Base-by-base conservation (phyloP, 345 rosid species). In the Litchi chinensis region DNA sequence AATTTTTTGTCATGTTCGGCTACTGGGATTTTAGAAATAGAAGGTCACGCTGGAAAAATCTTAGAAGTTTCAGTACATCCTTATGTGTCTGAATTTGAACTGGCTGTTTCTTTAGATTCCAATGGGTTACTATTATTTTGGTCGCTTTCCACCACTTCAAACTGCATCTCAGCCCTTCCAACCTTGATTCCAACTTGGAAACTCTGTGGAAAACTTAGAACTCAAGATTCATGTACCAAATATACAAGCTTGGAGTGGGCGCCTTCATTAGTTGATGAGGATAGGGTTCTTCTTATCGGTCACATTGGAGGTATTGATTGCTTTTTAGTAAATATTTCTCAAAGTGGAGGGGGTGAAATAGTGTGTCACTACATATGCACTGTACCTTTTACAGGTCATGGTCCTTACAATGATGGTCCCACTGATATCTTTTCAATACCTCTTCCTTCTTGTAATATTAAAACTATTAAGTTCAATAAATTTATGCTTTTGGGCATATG, bases 171-270 rank as follows among this genome's bases (percentile, higher is more conserved):
- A 18, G 82, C 84, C 80, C 81, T 87, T 79, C 88, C 93, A 59
- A 76, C 89, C 73, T 78, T 83, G 68, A 82, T 57, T 82, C 85
- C 96, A 68, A 54, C 88, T 8, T 91, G 96, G 97, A 90, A 83
- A 76, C 78, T 85, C 76, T 80, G 87, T 77, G 94, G 92, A 83
- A 87, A 89, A 80, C 83, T 90, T 77, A 83, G 48, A 71, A 88
- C 84, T 74, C 76, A 74, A 63, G 86, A 79, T 76, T 75, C 76
- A 22, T 83, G 79, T 71, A 75, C 82, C 26, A 86, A 85, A 82
- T 92, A 86, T 85, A 90, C 98, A 67, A 86, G 97, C 88, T 74
- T 95, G 85, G 86, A 85, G 60, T 95, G 98, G 98, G 97, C 92
- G 77, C 89, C 98, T 67, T 85, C 91, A 62, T 54, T 86, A 60